Percentiles rank a stretch among this genome's conserved stretches.
Evolutionary conservation across 352 stramenopile species (phyloP).

Genomic region (Globisporangium lucens): DNA sequence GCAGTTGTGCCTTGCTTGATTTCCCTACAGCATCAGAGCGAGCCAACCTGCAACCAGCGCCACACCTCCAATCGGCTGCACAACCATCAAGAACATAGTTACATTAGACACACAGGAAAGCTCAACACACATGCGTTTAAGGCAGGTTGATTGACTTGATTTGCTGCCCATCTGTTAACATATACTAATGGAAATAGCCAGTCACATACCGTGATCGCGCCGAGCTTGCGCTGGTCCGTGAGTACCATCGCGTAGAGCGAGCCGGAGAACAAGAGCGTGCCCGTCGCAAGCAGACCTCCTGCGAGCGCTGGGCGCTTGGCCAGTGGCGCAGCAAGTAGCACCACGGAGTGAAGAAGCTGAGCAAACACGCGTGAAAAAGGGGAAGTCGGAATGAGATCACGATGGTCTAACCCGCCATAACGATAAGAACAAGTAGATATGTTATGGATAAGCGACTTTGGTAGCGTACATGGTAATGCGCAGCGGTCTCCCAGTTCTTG

Average conservation of each 20-base stretch:
- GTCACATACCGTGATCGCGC: slow-evolving; percentile 63
- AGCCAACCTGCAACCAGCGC: slow-evolving; percentile 73
- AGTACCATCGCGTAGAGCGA: slow-evolving; percentile 80
- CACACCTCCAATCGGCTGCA: slow-evolving; percentile 64
- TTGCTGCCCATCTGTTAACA: neutral
- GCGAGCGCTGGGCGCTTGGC: slow-evolving; percentile 54
- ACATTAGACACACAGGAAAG: neutral
- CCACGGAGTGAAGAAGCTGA: slow-evolving; percentile 71
- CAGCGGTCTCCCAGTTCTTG: slow-evolving; percentile 83
- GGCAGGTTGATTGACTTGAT: too few relatives aligned
- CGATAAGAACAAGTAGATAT: neutral
- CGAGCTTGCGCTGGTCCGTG: slow-evolving; percentile 68
- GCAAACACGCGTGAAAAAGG: neutral
- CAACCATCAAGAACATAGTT: neutral
- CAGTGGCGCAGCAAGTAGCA: slow-evolving; percentile 63
- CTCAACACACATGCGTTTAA: neutral
- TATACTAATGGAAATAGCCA: neutral
- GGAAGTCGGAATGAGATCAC: slow-evolving; percentile 6
- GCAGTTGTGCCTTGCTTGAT: too few relatives aligned
- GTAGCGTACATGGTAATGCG: slow-evolving; percentile 69
- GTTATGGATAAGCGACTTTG: neutral
- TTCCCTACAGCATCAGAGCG: slow-evolving; percentile 52
- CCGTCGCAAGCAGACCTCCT: slow-evolving; percentile 53
- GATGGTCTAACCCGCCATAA: neutral
- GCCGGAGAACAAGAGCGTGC: slow-evolving; percentile 73